Conservation (phyloP, 148 eudicot species). For the Linanthus parryae region DNA sequence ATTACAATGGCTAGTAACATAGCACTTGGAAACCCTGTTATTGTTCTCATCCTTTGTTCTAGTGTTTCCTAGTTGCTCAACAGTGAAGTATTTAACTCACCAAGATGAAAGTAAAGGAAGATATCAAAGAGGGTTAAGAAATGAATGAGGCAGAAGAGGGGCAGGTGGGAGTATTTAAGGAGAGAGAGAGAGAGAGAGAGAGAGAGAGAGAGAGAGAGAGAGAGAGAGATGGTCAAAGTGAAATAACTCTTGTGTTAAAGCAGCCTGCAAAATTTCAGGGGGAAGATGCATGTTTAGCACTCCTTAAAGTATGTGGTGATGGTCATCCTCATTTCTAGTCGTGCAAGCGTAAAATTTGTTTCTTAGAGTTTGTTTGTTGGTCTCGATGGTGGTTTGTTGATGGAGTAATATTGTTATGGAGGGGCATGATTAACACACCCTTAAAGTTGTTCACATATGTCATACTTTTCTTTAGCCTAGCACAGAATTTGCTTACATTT, state of each 20-base stretch:
- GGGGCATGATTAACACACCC: conserved; percentile 16
- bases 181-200: not conserved
- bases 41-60: conserved; percentile 6
- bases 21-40: conserved; percentile 28
- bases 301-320: not conserved
- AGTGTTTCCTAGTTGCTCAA: not conserved
- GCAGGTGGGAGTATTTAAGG: conserved; percentile 4
- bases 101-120: not conserved
- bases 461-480: conserved; percentile 7
- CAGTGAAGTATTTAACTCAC: conserved; percentile 1
- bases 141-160: conserved; percentile 4
- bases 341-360: conserved; percentile 4
- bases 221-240: conserved; percentile 1
- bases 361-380: not conserved
- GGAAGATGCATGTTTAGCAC: not conserved
- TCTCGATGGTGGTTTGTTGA: not conserved
- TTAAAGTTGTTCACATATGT: conserved; percentile 2
- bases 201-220: conserved; percentile 12
- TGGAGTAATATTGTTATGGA: not conserved
- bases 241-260: not conserved
- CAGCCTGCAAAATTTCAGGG: conserved; percentile 13
- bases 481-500: too few species aligned
- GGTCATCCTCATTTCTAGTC: not conserved
- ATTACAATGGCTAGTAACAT: conserved; percentile 13
- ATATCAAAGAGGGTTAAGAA: not conserved